These are phyloP conservation scores for Saksenaea vasiformis DNA, from an alignment of 371 early-diverging fungal species.

Conservation along the genomic window DNA sequence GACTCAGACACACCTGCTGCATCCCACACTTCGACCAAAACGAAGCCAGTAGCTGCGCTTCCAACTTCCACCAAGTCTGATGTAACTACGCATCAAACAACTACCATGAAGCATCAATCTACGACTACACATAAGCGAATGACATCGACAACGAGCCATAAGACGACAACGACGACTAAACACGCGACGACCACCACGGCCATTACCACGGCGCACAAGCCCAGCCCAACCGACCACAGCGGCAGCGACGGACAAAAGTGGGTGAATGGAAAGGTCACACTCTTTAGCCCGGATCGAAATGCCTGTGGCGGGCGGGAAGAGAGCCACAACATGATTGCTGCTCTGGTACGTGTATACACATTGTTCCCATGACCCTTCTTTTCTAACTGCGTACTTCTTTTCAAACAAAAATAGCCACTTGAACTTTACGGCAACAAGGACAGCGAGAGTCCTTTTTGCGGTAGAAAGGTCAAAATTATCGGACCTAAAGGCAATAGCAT, in stretches of 20 bases:
- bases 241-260: slow-evolving; percentile 1
- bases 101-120: slow-evolving; percentile 8
- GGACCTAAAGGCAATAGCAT: slow-evolving; percentile 35
- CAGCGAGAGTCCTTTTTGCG: slow-evolving; percentile 32
- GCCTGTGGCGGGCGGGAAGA: slow-evolving; percentile 44
- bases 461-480: slow-evolving; percentile 30
- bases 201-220: slow-evolving; percentile 15
- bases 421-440: slow-evolving; percentile 37
- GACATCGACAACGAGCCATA: slow-evolving; percentile 1
- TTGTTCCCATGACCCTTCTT: neutral
- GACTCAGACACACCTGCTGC: neutral
- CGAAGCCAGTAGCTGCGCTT: neutral
- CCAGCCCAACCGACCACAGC: slow-evolving; percentile 7
- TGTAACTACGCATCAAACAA: slow-evolving; percentile 12
- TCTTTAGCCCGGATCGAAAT: slow-evolving; percentile 38
- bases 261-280: slow-evolving; percentile 32
- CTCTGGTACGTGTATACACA: slow-evolving; percentile 19
- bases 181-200: slow-evolving; percentile 18
- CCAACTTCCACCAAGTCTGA: neutral
- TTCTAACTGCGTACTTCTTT: neutral
- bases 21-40: neutral
- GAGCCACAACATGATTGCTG: slow-evolving; percentile 33
- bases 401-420: slow-evolving; percentile 9
- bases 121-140: slow-evolving; percentile 4
- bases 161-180: slow-evolving; percentile 6